Base-by-base conservation (phyloP, 2,329 filamentous ascomycete species). In the Xenosphaeropsis pyriputrescens region DNA sequence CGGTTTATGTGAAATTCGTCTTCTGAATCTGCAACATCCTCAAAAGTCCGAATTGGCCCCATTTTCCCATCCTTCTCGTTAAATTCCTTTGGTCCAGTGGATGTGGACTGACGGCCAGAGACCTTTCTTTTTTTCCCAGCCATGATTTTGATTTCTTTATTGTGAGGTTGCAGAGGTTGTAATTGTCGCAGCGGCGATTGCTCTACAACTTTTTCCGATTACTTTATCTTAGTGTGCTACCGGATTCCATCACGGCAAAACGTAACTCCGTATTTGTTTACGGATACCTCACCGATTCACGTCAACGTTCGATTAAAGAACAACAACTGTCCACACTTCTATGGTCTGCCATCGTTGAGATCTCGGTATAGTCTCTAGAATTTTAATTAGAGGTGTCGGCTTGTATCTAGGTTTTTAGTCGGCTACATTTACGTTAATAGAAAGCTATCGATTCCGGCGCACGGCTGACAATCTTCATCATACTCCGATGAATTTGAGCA, bases 11-110 rank as follows among this genome's bases (percentile, higher is more conserved):
- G 85, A 57, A 94, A 93, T 55, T 94, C 85, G 57, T 98, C 91
- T 57, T 94, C 85, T 1, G 86, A 93, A 56, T 95, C 80, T 46
- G 88, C 85, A 49, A 98, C 79, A 59, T 93, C 85, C 58, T 89
- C 78, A 57, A 72, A 89, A 2, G 73, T 78, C 34, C 58, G 65
- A 49, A 78, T 63, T 16, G 64, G 64, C 17, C 67, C 68, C 13
- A 86, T 68, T 37, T 75, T 74, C 29, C 78, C 72, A 44, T 78
- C 75, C 22, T 62, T 59, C 35, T 64, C 52, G 51, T 78, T 60
- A 42, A 72, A 53, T 26, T 75, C 72, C 43, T 64, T 65, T 3
- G 72, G 70, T 3, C 69, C 71, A 7, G 59, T 61, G 15, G 65
- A 58, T 42, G 57, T 60, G 22, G 60, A 48, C 37, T 52, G 49